These are phyloP conservation scores for Breynia disticha DNA, from an alignment of 441 rosid species.

Conservation along the genomic window DNA sequence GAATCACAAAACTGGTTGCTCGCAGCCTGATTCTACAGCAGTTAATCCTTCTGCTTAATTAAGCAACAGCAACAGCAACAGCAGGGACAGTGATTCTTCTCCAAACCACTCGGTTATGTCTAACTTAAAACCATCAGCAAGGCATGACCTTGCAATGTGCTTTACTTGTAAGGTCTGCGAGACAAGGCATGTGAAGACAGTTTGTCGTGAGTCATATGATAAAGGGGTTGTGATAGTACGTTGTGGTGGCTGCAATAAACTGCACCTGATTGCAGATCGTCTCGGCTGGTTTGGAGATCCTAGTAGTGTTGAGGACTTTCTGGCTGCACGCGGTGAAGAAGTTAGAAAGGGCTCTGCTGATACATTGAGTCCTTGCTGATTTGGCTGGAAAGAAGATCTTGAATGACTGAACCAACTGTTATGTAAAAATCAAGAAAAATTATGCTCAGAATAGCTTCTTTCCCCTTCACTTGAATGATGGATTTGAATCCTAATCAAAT, in stretches of 20 bases:
- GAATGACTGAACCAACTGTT: slow-evolving; percentile 12
- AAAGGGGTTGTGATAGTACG: slow-evolving; percentile 80
- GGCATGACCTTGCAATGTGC: slow-evolving; percentile 80
- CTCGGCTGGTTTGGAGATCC: slow-evolving; percentile 88
- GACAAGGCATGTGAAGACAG: slow-evolving; percentile 65
- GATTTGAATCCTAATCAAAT: no score
- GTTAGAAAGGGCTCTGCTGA: slow-evolving; percentile 63
- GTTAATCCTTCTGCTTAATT: slow-evolving; percentile 16
- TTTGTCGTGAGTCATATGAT: slow-evolving; percentile 61
- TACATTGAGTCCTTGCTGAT: slow-evolving; percentile 60
- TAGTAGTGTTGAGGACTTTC: slow-evolving; percentile 65
- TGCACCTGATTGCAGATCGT: slow-evolving; percentile 78
- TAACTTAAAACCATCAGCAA: slow-evolving; percentile 44
- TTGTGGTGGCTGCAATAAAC: slow-evolving; percentile 70
- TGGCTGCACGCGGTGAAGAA: slow-evolving; percentile 75
- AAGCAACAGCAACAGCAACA: slow-evolving; percentile 3
- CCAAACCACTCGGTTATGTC: slow-evolving; percentile 33
- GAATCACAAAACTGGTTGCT: slow-evolving; percentile 18
- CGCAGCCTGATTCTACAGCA: slow-evolving; percentile 15
- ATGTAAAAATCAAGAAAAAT: not conserved
- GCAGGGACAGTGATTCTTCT: slow-evolving; percentile 10
- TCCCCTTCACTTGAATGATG: no score
- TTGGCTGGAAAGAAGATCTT: slow-evolving; percentile 50
- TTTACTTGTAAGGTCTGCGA: slow-evolving; percentile 86
- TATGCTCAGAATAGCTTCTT: no score